Evolutionary conservation across 164 flowering plant genomes (phyloP).

Genomic region (Tinospora cordifolia): DNA sequence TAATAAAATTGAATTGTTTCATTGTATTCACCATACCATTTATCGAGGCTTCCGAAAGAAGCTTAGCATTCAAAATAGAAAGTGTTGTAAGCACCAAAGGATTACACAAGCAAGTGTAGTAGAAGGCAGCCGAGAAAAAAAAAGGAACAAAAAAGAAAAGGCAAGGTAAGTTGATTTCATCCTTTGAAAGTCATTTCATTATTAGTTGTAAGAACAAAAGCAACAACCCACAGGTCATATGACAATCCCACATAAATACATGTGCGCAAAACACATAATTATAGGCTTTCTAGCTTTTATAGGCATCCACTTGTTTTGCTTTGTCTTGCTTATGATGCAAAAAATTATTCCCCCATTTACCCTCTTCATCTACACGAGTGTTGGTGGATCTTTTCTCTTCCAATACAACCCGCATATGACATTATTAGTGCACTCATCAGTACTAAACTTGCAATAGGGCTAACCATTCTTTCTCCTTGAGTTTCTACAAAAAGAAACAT

Average conservation of each 20-base stretch:
- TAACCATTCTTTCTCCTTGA: no score
- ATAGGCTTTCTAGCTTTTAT: not conserved
- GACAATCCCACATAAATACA: not conserved
- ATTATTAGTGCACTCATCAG: no score
- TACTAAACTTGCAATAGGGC: no score
- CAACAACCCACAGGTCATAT: not conserved
- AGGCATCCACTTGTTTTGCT: no score
- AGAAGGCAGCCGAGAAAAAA: conserved; percentile 63
- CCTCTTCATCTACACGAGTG: no score
- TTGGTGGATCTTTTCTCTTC: no score
- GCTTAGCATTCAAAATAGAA: conserved; percentile 68
- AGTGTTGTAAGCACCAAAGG: conserved; percentile 86
- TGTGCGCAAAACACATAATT: not conserved
- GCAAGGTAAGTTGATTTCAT: not conserved
- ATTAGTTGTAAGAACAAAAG: not conserved
- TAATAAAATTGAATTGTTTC: not conserved
- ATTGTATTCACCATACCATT: conserved; percentile 51
- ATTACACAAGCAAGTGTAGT: conserved; percentile 76
- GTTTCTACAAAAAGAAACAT: no score
- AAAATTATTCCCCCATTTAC: no score
- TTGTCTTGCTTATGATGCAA: no score
- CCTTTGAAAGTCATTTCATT: not conserved
- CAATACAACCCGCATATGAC: not conserved
- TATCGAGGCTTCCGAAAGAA: conserved; percentile 85
- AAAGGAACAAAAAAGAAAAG: no score